Evolutionary conservation across 139 green algal species (phyloP), one percentile per base, ranked within the genome.

Genomic region (Chlamydomonas schloesseri): DNA sequence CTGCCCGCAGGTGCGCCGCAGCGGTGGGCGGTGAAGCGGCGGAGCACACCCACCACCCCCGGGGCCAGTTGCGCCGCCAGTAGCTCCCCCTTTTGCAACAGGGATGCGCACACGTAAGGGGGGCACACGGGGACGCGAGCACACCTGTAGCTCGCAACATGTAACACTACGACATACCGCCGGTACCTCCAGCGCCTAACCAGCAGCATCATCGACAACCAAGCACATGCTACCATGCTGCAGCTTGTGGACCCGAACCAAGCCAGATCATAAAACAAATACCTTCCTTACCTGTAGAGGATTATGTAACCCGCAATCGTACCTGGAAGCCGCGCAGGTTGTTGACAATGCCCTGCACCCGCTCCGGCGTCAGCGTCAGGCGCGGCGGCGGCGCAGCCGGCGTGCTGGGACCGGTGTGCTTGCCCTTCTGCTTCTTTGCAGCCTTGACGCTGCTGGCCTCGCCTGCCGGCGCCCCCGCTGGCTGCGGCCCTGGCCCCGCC

Each of bases 311-410:
- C n/a, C n/a, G n/a, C n/a, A n/a, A 50, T 18, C 79, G 2, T 33
- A 85, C 79, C 79, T 85, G 87, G 62, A 90, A 87, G 77, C 86
- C 77, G 5, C 77, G 46, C 57, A 90, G 78, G 86, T 87, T 90
- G 78, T 87, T 90, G 42, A 81, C 64, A 17, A 89, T 80, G 67
- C 84, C 84, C 57, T 89, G 84, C 33, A 89, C 67, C 31, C 79
- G 46, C 13, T 4, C 67, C 3, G 50, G 67, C 3, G 79, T 85
- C 29, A 85, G 79, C 46, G 46, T 14, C 46, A 76, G 33, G 0
- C 46, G 29, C 14, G n/a, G n/a, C 29, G 65, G 65, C 65, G 65
- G 65, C n/a, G 29, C 26, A 2, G n/a, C 62, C 26, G 24, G 62
- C 26, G 57, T 33, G 62, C 62, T 62, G 55, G 20, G 9, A 2